Conservation (phyloP, 225 moss, liverwort and hornwort genomes). For the Neckera pumila region DNA sequence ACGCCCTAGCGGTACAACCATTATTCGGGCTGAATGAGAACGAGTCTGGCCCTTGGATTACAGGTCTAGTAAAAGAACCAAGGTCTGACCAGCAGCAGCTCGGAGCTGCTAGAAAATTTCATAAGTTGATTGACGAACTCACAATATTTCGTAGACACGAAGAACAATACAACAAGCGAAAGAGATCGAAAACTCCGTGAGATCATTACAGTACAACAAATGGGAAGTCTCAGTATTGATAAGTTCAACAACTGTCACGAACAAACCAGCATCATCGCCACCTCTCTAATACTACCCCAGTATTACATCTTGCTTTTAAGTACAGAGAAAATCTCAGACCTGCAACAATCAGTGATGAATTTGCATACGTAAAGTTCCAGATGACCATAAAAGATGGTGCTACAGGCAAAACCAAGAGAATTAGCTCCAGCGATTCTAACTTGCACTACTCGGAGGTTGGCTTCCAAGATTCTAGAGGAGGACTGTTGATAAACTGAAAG, state of each 20-base stretch:
- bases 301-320: background rate
- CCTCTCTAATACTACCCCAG: background rate
- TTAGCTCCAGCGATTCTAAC: background rate
- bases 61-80: background rate
- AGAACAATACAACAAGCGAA: background rate
- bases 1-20: too few species aligned
- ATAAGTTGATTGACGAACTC: background rate
- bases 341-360: background rate
- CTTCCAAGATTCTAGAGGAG: conserved; percentile 19
- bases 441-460: background rate
- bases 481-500: background rate
- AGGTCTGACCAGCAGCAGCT: background rate
- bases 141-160: background rate
- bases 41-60: too few species aligned
- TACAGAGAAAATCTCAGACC: background rate
- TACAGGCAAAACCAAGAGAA: too few species aligned
- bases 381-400: background rate
- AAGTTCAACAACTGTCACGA: background rate
- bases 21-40: background rate
- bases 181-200: background rate
- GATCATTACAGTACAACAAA: background rate
- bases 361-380: background rate
- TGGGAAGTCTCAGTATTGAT: background rate
- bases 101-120: background rate
- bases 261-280: background rate